Conservation (phyloP, 139 green algal species). For the Spirogloea muscicola region DNA sequence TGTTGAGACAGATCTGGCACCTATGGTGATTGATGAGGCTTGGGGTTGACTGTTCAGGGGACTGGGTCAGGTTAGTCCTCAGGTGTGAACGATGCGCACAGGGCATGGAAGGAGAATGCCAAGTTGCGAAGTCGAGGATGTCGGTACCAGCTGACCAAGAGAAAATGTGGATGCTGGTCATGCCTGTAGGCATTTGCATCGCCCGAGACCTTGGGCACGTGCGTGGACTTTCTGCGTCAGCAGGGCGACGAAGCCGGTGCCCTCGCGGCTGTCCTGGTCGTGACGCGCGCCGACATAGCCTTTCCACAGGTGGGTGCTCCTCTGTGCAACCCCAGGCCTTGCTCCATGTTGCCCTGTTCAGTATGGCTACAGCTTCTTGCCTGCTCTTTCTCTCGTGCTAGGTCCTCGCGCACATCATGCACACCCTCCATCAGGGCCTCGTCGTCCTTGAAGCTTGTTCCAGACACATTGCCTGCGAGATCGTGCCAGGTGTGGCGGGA, state of each 20-base stretch:
- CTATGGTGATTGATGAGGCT: too few species aligned
- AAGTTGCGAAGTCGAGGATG: too few species aligned
- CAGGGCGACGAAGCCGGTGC: neutral
- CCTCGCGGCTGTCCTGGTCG: constrained; percentile 6
- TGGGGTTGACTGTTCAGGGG: too few species aligned
- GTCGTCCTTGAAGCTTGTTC: neutral
- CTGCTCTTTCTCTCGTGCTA: neutral
- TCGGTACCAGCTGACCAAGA: too few species aligned
- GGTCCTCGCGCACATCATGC: neutral
- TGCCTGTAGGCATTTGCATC: constrained; percentile 19
- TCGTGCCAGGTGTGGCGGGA: constrained; percentile 23
- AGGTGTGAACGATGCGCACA: too few species aligned
- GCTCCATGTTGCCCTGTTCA: neutral
- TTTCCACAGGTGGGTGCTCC: constrained; percentile 14
- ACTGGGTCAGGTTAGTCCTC: too few species aligned
- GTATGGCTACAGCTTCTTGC: neutral
- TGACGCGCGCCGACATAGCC: constrained; percentile 5
- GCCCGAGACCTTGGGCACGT: constrained; percentile 15
- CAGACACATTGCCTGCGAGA: neutral
- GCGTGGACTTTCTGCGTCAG: constrained; percentile 10
- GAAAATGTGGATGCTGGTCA: too few species aligned
- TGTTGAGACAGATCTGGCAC: too few species aligned
- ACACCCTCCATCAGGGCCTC: neutral
- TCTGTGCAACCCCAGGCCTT: constrained; percentile 5
- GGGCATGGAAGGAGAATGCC: too few species aligned